Conservation (phyloP, 1,139 yeast genomes). For the Debaryomyces fabryi region DNA sequence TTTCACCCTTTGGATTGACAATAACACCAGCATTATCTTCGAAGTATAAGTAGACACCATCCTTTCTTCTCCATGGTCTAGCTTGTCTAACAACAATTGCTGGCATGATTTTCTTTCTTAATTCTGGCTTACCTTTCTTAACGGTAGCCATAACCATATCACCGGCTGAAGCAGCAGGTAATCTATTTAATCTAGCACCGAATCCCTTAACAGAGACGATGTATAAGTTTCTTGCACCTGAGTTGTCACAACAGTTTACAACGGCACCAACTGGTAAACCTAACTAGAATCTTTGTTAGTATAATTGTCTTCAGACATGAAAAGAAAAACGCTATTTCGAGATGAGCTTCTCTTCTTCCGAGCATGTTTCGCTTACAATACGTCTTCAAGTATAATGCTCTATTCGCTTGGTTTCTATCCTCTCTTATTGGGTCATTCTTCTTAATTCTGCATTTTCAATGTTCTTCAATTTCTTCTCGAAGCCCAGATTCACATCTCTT, state of each 20-base stretch:
- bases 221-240: slow-evolving; percentile 99
- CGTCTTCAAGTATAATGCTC: background rate
- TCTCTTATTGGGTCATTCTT: background rate
- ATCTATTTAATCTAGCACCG: slow-evolving; percentile 99
- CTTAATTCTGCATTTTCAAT: background rate
- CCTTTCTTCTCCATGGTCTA: slow-evolving; percentile 99
- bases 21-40: slow-evolving; percentile 99
- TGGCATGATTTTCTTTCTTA: slow-evolving; percentile 99
- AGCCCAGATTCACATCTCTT: background rate
- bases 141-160: slow-evolving; percentile 99
- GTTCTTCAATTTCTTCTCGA: background rate
- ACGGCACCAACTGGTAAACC: slow-evolving; percentile 99
- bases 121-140: slow-evolving; percentile 99
- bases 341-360: background rate
- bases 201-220: slow-evolving; percentile 98
- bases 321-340: slow-evolving; percentile 25
- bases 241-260: slow-evolving; percentile 99
- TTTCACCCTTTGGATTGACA: slow-evolving; percentile 99
- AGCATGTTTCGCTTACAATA: background rate
- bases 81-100: slow-evolving; percentile 99
- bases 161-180: slow-evolving; percentile 99
- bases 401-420: background rate
- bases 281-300: slow-evolving; percentile 48
- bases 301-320: slow-evolving; percentile 15
- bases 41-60: slow-evolving; percentile 99